phyloP scores from a whole-genome alignment of 305 asterid species.

The Rubia occidens region DNA sequence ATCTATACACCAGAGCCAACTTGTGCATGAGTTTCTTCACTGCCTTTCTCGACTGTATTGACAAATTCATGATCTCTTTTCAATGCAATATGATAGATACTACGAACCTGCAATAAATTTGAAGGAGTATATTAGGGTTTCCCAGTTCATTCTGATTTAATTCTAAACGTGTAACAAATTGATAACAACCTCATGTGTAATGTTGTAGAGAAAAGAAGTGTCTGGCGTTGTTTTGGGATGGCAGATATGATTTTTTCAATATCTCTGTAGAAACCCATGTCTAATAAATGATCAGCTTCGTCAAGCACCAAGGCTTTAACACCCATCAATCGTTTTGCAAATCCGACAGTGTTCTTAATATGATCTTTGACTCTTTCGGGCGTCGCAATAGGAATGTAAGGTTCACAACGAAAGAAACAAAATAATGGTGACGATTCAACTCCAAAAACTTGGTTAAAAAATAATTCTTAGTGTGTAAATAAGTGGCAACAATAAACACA shows the following conservation, averaged over 20 bases:
- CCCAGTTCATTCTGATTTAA: not conserved
- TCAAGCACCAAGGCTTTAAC: constrained; percentile 85
- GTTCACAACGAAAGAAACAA: constrained; percentile 9
- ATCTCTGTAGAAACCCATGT: constrained; percentile 95
- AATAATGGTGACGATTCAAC: not conserved
- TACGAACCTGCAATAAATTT: constrained; percentile 58
- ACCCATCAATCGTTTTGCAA: constrained; percentile 86
- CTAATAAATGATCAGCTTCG: constrained; percentile 95
- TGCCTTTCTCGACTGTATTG: constrained; percentile 84
- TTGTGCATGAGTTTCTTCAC: constrained; percentile 93
- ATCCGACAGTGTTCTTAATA: constrained; percentile 83
- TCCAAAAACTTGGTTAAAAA: not conserved
- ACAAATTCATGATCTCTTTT: constrained; percentile 85
- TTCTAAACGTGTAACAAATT: not conserved
- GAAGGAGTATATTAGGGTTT: constrained; percentile 16
- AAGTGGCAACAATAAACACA: not conserved
- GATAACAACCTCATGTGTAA: constrained; percentile 64
- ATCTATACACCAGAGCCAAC: constrained; percentile 24
- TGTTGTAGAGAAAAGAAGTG: constrained; percentile 94
- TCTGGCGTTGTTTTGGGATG: constrained; percentile 95
- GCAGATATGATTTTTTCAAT: constrained; percentile 85
- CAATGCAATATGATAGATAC: constrained; percentile 79
- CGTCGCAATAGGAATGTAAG: constrained; percentile 91
- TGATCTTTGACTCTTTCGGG: constrained; percentile 98
- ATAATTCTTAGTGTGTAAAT: not conserved